Evolutionary conservation across 139 green algal species (phyloP), one percentile per base, ranked within the genome.

Genomic region (Asterochloris sp.): DNA sequence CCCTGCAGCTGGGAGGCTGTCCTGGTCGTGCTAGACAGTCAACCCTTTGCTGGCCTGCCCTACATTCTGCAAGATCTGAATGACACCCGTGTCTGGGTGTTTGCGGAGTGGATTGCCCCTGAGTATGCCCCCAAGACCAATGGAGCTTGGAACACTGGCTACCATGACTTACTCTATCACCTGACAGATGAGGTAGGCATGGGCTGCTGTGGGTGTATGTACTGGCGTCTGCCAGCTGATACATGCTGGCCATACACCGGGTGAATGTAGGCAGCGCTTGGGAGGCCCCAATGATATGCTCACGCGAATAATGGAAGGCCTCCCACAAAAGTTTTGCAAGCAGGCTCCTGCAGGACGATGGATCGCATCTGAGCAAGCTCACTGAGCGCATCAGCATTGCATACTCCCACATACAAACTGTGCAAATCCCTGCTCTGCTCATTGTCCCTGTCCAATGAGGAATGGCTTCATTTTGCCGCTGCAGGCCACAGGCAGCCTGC

Each of bases 121-220:
- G 21, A 93, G 68, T 95, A 91, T 83, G 76, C 84, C 4, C 87
- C 94, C 62, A 88, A 87, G 15, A 90, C 82, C 24, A 73, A 83
- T 23, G 88, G 83, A 63, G 74, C 80, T 60, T 97, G 94, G 94
- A 78, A 76, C 0, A 73, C 78, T 9, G 38, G 60, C 67, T 97
- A 97, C 82, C 93, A 97, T 83, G 87, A 29, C 26, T 73, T 88
- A 19, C 87, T 97, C 10, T 97, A 97, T 85, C 93, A 96, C 83
- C 75, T 96, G 13, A 97, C 94, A 54, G 94, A 97, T 73, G 83
- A 92, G 17, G 93, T 54, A 54, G 38, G 38, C 38, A 54, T 54
- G 38, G 38, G 38, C 38, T 91, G 1, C 38, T 54, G 89, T 96
- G 1, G 81, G 88, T 54, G 38, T 6, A 78, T 86, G 90, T 92